phyloP scores from a whole-genome alignment of 202 grass and related monocot genomes.

The Carex sylvatica region DNA sequence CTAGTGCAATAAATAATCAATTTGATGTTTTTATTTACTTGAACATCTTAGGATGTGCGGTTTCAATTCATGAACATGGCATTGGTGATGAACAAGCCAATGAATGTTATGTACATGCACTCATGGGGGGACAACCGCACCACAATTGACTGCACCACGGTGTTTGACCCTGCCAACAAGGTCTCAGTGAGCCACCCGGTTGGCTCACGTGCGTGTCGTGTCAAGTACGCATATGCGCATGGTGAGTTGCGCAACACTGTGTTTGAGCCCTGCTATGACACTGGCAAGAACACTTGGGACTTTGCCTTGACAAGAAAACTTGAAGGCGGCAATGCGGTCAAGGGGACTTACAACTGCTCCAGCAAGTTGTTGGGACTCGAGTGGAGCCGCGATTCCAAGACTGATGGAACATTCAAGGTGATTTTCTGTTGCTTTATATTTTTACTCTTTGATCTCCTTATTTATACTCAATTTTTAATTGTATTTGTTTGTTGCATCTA shows the following conservation, averaged over 20 bases:
- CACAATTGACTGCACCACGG: constrained; percentile 48
- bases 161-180: constrained; percentile 77
- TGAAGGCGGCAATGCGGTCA: constrained; percentile 45
- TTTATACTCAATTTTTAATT: background rate
- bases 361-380: constrained; percentile 67
- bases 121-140: constrained; percentile 39
- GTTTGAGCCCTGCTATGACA: constrained; percentile 74
- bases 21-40: background rate
- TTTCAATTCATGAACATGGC: constrained; percentile 93
- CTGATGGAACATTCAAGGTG: constrained; percentile 72
- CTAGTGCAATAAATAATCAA: too few relatives aligned
- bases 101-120: constrained; percentile 80
- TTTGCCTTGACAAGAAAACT: constrained; percentile 71
- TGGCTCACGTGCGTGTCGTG: constrained; percentile 47
- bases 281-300: constrained; percentile 72
- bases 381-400: constrained; percentile 60
- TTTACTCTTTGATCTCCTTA: background rate
- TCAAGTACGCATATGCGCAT: constrained; percentile 85
- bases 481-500: background rate
- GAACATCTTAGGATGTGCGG: constrained; percentile 51
- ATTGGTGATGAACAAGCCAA: constrained; percentile 56
- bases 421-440: background rate
- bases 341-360: constrained; percentile 67
- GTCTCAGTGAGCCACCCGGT: constrained; percentile 53
- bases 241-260: constrained; percentile 57